Conservation (phyloP, 164 flowering plant genomes). For the Echeveria elegans region DNA sequence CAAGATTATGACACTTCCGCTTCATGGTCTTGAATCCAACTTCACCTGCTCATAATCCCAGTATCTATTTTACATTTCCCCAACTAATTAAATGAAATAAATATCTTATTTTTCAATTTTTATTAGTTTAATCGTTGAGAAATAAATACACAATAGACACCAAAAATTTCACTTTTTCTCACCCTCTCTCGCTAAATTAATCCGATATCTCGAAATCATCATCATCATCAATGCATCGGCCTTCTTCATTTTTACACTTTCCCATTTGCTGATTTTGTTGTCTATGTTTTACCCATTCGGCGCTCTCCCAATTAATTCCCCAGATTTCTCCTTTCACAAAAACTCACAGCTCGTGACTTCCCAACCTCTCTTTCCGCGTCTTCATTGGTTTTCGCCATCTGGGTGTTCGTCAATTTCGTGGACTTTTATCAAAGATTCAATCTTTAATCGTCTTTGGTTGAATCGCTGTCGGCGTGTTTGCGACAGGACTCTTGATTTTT, state of each 20-base stretch:
- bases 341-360: not conserved
- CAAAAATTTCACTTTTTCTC: not conserved
- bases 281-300: not conserved
- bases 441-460: not conserved
- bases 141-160: not conserved
- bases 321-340: not conserved
- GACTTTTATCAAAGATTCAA: not conserved
- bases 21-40: not conserved
- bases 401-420: not conserved
- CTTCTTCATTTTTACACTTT: not conserved
- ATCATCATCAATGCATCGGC: not conserved
- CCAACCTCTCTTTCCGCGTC: not conserved
- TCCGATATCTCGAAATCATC: not conserved
- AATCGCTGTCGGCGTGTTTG: not conserved
- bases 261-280: not conserved
- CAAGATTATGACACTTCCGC: not conserved
- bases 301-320: not conserved
- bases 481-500: not conserved
- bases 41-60: not conserved
- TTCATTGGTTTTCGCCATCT: not conserved
- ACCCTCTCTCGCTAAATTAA: not conserved
- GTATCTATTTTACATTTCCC: too few relatives aligned
- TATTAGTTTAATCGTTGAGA: slow-evolving; percentile 1
- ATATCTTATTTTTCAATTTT: too few relatives aligned
- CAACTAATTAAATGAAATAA: too few relatives aligned